Base-by-base conservation (phyloP, 139 green algal genomes). In the Edaphochlamys debaryana region DNA sequence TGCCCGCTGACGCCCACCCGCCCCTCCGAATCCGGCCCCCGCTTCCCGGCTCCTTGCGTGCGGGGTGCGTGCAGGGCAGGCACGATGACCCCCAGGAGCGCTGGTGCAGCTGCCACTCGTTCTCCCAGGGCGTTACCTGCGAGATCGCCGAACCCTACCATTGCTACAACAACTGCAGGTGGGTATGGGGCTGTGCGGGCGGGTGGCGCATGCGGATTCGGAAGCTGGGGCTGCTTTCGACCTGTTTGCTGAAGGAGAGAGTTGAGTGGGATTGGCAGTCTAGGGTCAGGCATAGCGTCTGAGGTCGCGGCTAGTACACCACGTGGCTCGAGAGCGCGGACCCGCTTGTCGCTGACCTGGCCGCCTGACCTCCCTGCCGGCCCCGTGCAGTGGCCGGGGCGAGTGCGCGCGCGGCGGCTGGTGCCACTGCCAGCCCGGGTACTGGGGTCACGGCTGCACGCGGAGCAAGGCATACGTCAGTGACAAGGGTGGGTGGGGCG, bases 401-500 rank as follows among this genome's bases (percentile, higher is more conserved):
- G 67, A 34, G 1, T 89, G 85, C 67, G 20, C 32, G 5, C 54
- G 74, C 41, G 85, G n/a, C n/a, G n/a, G 85, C 67, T 89, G 84
- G 66, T 89, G 85, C 67, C 85, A 89, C 67, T 89, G 85, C 67
- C n/a, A 83, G 72, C 29, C 66, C 1, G 85, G 85, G 0, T 86
- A 76, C 67, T 89, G 85, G 85, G 85, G 85, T 4, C 83, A 86
- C 54, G 85, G 79, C 66, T 89, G 85, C 79, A 80, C 64, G 23
- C 63, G 85, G 6, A 79, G 17, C 19, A 79, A 80, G 41, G 85
- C 85, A 11, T 89, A 77, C 42, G 71, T 22, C 60, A 81, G 75
- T 60, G 63, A 2, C 41, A 60, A 72, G 30, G 75, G 75, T 71
- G 64, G 22, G 73, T 69, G 27, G 38, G 38, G 13, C n/a, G n/a